Evolutionary conservation across 345 rosid genomes (phyloP), one percentile per base, ranked within the genome.

Genomic region (Corymbia maculata): DNA sequence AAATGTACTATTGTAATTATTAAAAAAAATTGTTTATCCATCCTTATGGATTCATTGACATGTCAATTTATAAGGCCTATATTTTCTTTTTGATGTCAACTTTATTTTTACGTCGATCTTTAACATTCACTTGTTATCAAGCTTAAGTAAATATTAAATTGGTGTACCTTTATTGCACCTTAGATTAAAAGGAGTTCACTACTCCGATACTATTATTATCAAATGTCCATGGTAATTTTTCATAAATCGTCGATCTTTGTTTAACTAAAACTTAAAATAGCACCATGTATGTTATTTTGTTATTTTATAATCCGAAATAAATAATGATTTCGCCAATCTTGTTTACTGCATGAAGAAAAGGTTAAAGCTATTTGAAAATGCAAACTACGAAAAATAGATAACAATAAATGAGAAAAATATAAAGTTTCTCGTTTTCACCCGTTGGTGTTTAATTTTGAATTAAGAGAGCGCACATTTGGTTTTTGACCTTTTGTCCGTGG

Each of bases 91-190:
- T 66, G 11, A 7, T 14, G 28, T 15, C 30, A 66, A 66, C 3
- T 66, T 66, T 30, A 66, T 66, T 15, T 14, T 30, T 7, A 4
- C 0, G 1, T 7, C 30, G 30, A 66, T 30, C 75, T 2, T 15
- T 66, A 8, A 14, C 42, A 66, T 17, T 30, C 0, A 4, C 42
- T 30, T 66, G 16, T 30, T 14, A 66, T 14, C 44, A 1, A 66
- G 0, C 19, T 66, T 66, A 7, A 66, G 79, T 15, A 15, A 14
- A 15, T 66, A 30, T 66, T 6, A 59, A 59, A 59, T 59, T 3
- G 2, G 0, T 6, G 0, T 64, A 7, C 75, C 19, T n/a, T 64
- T 0, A 2, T 64, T 0, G 5, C 13, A 32, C 36, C 36, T 64
- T 13, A n/a, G 17, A n/a, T n/a, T 13, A 64, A 64, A n/a, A n/a